Conservation (phyloP, 257 asterid genomes). For the Fraxinus americana region DNA sequence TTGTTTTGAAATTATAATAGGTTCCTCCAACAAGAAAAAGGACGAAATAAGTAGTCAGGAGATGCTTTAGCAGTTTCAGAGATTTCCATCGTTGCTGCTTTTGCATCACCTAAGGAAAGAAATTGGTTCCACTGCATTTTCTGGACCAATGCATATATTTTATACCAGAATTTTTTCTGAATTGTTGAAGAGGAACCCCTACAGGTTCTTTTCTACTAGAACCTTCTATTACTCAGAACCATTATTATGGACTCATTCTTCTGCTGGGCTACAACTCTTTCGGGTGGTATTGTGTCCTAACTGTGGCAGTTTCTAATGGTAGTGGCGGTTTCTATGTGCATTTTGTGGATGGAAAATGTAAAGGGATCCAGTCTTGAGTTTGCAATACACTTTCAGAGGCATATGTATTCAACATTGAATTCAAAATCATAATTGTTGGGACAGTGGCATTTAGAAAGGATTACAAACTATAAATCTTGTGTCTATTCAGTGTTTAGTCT, state of each 20-base stretch:
- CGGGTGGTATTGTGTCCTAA: background rate
- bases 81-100: background rate
- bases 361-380: background rate
- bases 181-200: background rate
- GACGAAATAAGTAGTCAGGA: background rate
- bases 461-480: no score
- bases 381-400: no score
- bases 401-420: no score
- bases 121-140: background rate
- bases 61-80: background rate
- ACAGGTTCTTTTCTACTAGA: background rate
- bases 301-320: background rate
- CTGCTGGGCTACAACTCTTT: background rate
- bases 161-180: background rate
- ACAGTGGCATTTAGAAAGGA: background rate
- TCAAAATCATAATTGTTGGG: background rate
- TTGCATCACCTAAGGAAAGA: background rate
- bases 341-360: background rate
- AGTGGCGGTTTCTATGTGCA: background rate
- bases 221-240: background rate
- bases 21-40: background rate
- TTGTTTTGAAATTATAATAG: background rate
- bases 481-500: no score
- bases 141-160: background rate
- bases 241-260: background rate